Base-by-base conservation (phyloP, 306 rosid genomes). In the Medicago lupulina region DNA sequence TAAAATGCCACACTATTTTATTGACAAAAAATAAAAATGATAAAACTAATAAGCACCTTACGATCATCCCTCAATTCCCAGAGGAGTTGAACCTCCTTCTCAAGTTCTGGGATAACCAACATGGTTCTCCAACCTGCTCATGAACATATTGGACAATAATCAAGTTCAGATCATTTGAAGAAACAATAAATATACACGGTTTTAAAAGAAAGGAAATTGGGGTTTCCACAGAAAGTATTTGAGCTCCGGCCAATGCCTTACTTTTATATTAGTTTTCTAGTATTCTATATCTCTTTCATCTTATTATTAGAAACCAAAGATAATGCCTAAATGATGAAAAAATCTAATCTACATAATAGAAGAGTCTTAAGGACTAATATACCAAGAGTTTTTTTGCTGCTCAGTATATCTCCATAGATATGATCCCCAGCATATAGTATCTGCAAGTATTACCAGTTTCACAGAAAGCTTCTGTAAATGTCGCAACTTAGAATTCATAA, bases 351-450 rank as follows among this genome's bases (percentile, higher is more conserved):
- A 46, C 17, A 53, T 15, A 25, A 62, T 72, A 46, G 58, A 49
- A 41, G 7, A 55, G 71, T 62, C 5, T 8, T 62, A 62, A 79
- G 80, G 71, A 72, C 61, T 61, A 16, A 70, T 17, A 63, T 96
- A 92, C 99, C 98, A 70, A 92, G 97, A 90, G 87, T 93, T 87
- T 96, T 96, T 88, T 92, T 92, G 93, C 98, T 92, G 59, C 98
- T 89, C 73, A 96, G 83, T 80, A 96, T 92, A 83, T 96, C 99
- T 82, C 99, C 99, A 72, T 96, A 96, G 69, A 96, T 92, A 81
- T 92, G 99, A 84, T 96, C 99, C 70, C 99, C 98, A 74, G 89
- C 98, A 79, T 96, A 96, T 21, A 96, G 92, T 89, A 96, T 97
- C 99, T 95, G 73, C 60, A 77, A 60, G 36, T 39, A 51, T 72